Conservation (phyloP, 202 grass and related monocot species). For the Tripidium arundinaceum region DNA sequence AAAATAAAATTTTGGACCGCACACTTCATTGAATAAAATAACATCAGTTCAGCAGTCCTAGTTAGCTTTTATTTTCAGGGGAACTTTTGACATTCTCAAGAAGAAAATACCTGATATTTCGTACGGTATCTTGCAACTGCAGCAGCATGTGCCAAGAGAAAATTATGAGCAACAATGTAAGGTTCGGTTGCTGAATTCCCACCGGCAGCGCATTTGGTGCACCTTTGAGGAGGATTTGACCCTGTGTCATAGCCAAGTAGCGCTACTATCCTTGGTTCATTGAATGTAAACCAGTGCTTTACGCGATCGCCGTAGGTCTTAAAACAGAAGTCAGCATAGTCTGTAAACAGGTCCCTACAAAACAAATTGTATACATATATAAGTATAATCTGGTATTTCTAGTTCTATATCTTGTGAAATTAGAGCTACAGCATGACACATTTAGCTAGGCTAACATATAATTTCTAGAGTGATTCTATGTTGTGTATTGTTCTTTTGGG, state of each 20-base stretch:
- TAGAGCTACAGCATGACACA: too few species aligned
- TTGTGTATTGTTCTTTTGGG: too few species aligned
- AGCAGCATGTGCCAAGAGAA: slow-evolving; percentile 75
- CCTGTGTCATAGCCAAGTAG: slow-evolving; percentile 56
- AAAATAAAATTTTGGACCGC: background rate
- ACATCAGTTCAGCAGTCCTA: background rate
- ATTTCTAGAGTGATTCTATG: too few species aligned
- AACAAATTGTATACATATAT: background rate
- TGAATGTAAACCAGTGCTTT: slow-evolving; percentile 83
- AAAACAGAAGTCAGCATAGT: slow-evolving; percentile 81
- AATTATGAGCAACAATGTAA: slow-evolving; percentile 72
- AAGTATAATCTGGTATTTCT: too few species aligned
- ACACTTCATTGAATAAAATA: slow-evolving; percentile 17
- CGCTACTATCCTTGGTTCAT: slow-evolving; percentile 68
- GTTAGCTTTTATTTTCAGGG: background rate
- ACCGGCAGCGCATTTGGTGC: slow-evolving; percentile 39
- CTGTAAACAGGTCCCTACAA: slow-evolving; percentile 48
- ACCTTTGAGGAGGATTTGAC: slow-evolving; percentile 38
- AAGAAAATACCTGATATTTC: slow-evolving; percentile 67
- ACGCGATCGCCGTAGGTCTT: slow-evolving; percentile 65
- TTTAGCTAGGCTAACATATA: too few species aligned
- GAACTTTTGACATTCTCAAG: too few species aligned
- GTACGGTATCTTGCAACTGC: slow-evolving; percentile 65
- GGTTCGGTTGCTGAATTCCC: slow-evolving; percentile 84
- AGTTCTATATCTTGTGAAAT: too few species aligned